Evolutionary conservation across 2,329 filamentous ascomycete species (phyloP), one percentile per base, ranked within the genome.

Genomic region (Eurotiales sp.): DNA sequence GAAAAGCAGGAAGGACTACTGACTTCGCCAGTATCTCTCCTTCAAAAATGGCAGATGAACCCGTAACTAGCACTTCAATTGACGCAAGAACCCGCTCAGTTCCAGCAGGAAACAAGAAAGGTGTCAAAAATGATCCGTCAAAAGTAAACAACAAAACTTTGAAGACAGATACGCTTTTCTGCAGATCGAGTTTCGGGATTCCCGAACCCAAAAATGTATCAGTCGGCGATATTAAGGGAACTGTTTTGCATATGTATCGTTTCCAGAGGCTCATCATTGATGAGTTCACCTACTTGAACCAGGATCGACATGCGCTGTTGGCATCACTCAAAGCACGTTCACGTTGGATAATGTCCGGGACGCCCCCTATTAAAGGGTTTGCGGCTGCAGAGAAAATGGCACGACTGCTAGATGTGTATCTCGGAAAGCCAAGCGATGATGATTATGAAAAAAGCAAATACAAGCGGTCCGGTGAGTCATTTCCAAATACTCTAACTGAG

Each of bases 261-360:
- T 87, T 81, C 61, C 78, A 79, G 50, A 73, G 84, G 5, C 53
- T 87, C 0, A 75, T 87, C 2, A 70, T 86, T 1, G 84, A 87
- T 54, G 84, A 87, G 56, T 86, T 81, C 56, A 80, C 83, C 1
- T 83, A 85, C 55, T 67, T 79, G 4, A 70, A 72, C 40, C 60
- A 68, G 14, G 63, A 74, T 45, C 66, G 71, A 46, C 65, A 72
- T 53, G 62, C 71, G 0, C 68, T 72, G 0, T 65, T 82, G 4
- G 66, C 73, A 6, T 68, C 66, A 0, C 59, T 85, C 1, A 60
- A 72, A 22, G 75, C 79, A 10, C 68, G 73, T 37, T 80, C 77
- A 36, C 76, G 75, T 49, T 86, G 83, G 83, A 71, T 83, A 6
- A 67, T 87, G 2, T 86, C 83, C 0, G 84, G 80, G 3, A 87